Evolutionary conservation across 306 rosid species (phyloP).

Genomic region (Alnus rubra): DNA sequence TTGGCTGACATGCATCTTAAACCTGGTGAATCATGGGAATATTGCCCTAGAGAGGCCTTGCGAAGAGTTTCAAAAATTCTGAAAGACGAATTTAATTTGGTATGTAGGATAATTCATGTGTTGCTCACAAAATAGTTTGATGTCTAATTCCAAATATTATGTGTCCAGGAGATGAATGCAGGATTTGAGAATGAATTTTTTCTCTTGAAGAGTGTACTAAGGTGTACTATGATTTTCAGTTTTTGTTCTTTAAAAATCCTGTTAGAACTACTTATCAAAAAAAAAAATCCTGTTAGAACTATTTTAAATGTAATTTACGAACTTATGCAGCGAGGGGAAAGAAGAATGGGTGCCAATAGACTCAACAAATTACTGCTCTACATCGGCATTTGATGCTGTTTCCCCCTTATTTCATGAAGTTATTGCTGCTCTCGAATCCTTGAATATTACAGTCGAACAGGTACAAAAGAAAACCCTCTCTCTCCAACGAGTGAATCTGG

Average conservation of each 20-base stretch:
- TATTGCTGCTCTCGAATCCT: conserved; percentile 51
- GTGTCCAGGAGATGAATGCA: conserved; percentile 73
- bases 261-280: conserved; percentile 28
- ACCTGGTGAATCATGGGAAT: conserved; percentile 88
- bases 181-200: conserved; percentile 94
- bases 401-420: conserved; percentile 65
- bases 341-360: conserved; percentile 90
- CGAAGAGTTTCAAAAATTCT: conserved; percentile 69
- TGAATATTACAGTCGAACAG: conserved; percentile 83
- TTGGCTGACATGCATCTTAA: conserved; percentile 65
- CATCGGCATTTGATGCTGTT: conserved; percentile 62
- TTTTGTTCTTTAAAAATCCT: background rate
- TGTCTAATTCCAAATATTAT: conserved; percentile 27
- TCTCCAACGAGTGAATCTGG: background rate
- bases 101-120: conserved; percentile 33
- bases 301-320: conserved; percentile 15
- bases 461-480: conserved; percentile 38
- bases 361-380: conserved; percentile 62
- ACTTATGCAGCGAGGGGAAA: conserved; percentile 62
- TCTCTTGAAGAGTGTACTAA: conserved; percentile 60
- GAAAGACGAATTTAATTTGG: conserved; percentile 89
- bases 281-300: too few relatives aligned
- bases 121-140: conserved; percentile 3
- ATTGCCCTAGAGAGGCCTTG: conserved; percentile 85
- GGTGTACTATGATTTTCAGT: conserved; percentile 45